Evolutionary conservation across 2,329 filamentous ascomycete genomes (phyloP).

Genomic region (Pyrenophora tritici-repentis): DNA sequence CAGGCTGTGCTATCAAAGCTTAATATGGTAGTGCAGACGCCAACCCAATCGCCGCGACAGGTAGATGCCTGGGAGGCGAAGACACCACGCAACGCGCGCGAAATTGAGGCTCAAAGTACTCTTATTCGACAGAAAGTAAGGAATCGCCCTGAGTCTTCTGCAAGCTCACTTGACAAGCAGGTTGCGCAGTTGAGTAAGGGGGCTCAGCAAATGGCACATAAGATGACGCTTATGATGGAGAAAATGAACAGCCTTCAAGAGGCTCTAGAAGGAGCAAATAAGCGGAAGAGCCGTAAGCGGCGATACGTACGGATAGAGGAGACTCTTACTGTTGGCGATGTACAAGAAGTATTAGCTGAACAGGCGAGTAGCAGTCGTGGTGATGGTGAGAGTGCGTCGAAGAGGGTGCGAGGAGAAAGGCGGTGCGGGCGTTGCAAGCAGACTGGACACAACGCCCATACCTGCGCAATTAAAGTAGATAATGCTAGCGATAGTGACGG

Average conservation of each 20-base stretch:
- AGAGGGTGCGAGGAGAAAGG: conserved; percentile 12
- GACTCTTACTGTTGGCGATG: neutral
- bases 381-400: conserved; percentile 3
- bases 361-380: neutral
- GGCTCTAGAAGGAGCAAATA: neutral
- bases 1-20: conserved; percentile 42
- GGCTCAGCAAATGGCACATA: conserved; percentile 6
- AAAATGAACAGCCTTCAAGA: neutral
- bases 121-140: conserved; percentile 12
- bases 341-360: neutral
- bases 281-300: neutral
- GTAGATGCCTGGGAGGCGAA: conserved; percentile 8
- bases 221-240: conserved; percentile 11
- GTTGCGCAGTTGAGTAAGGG: conserved; percentile 13
- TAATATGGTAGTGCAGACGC: conserved; percentile 24
- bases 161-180: conserved; percentile 5
- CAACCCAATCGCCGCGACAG: conserved; percentile 5
- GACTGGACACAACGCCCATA: conserved; percentile 13
- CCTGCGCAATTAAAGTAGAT: conserved; percentile 5
- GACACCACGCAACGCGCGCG: conserved; percentile 16
- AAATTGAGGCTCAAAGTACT: conserved; percentile 13
- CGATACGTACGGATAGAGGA: neutral
- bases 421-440: conserved; percentile 13
- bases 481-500: conserved; percentile 12
- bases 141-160: conserved; percentile 6